Base-by-base conservation (phyloP, 2,329 filamentous ascomycete genomes). In the Cyphellophora attinorum region DNA sequence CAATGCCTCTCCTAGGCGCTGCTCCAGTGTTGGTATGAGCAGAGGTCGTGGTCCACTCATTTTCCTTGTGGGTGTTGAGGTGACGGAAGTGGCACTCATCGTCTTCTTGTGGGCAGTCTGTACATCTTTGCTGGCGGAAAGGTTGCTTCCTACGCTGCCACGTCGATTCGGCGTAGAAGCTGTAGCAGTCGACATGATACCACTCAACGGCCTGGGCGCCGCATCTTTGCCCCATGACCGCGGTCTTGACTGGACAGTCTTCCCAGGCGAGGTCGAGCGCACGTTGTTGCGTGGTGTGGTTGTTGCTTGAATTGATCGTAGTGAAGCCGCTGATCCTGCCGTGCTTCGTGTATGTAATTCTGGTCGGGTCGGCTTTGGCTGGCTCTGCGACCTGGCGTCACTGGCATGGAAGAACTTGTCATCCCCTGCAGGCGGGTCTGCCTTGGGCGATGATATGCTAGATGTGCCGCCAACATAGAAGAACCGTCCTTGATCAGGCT, bases 341-440 rank as follows among this genome's bases (percentile, higher is more conserved):
- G 21, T 25, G n/a, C 21, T 25, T n/a, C 21, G 21, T 8, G 21
- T 8, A 8, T 25, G 21, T 8, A 25, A 8, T 25, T 25, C 21
- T n/a, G 21, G n/a, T n/a, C 21, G n/a, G 6, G 11, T 29, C 18
- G 5, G n/a, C 11, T 11, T 5, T 16, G 3, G 15, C 27, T 5
- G 21, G n/a, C 8, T 25, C 8, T 67, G 39, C 37, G 77, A 70
- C 2, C 72, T 70, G 11, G 62, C 62, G 18, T 78, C 77, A 55
- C 84, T 81, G 40, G 79, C 82, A 54, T 85, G 81, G 55, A 86
- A 76, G 62, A 88, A 45, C 23, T 46, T 47, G 12, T 40, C 38
- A 19, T 45, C 44, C n/a, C n/a, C n/a, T n/a, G n/a, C n/a, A 85
- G 5, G 46, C 46, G 30, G 16, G 13, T 31, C 15, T 12, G 15